A percentile compares a stretch with the other conserved stretches of the same genome.
Evolutionary conservation across 2,329 filamentous ascomycete genomes (phyloP).

Genomic region (Paramyrothecium roridum): DNA sequence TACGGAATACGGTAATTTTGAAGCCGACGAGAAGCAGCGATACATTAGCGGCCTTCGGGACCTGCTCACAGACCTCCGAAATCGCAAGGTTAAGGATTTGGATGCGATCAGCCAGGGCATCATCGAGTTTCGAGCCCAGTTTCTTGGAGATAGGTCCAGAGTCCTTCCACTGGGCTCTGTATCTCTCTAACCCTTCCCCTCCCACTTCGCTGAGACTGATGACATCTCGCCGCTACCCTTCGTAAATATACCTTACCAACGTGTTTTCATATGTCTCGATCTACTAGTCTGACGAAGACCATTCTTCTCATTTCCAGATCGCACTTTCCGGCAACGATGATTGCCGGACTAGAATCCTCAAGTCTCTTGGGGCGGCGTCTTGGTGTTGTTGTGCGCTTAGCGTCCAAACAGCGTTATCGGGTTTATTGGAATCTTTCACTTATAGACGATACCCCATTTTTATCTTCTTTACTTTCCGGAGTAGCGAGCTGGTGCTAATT

Average conservation of each 20-base stretch:
- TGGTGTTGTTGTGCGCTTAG: background rate
- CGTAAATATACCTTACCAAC: too few relatives aligned
- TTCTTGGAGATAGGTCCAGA: slow-evolving; percentile 62
- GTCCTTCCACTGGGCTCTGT: slow-evolving; percentile 56
- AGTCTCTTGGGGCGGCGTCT: background rate
- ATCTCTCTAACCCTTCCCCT: slow-evolving; percentile 19
- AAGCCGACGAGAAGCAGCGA: slow-evolving; percentile 55
- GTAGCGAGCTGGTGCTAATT: background rate
- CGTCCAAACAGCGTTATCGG: background rate
- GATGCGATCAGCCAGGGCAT: slow-evolving; percentile 64
- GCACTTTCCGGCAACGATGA: background rate
- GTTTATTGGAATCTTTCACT: background rate
- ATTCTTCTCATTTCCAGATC: background rate
- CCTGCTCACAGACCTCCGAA: slow-evolving; percentile 58
- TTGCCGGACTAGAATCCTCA: background rate
- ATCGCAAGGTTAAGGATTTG: slow-evolving; percentile 62
- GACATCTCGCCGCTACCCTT: too few relatives aligned
- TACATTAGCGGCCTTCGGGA: slow-evolving; percentile 62
- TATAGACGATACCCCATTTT: background rate
- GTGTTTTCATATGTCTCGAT: background rate
- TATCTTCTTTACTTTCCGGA: background rate
- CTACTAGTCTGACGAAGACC: background rate
- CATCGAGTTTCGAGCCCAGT: slow-evolving; percentile 62
- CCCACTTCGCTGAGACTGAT: too few relatives aligned
- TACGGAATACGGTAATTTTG: slow-evolving; percentile 63